These are phyloP conservation scores for Misopates orontium DNA, from an alignment of 257 asterid species.

Conservation along the genomic window DNA sequence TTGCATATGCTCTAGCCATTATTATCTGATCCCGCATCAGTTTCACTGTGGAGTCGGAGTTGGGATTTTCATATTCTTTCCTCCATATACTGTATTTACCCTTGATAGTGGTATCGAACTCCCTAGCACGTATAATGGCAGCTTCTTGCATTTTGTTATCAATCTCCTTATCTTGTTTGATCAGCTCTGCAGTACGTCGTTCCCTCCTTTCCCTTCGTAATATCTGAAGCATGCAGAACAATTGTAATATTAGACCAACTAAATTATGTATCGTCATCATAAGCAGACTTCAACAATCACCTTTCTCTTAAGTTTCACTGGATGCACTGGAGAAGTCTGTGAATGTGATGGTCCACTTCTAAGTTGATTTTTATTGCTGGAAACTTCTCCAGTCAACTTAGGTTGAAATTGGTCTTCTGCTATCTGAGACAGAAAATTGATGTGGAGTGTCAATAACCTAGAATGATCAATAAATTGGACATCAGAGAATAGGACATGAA, in stretches of 20 bases:
- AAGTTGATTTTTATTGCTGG: constrained; percentile 29
- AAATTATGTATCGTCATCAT: constrained; percentile 14
- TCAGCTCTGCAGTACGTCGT: constrained; percentile 61
- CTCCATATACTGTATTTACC: constrained; percentile 91
- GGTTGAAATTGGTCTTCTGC: constrained; percentile 38
- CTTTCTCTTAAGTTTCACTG: constrained; percentile 78
- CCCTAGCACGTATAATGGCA: constrained; percentile 76
- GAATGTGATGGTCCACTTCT: constrained; percentile 38
- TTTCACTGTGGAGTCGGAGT: constrained; percentile 79
- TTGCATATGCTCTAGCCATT: constrained; percentile 93
- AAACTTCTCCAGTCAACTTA: constrained; percentile 34
- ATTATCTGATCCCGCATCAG: constrained; percentile 93
- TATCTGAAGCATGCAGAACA: constrained; percentile 45
- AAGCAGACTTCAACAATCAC: constrained; percentile 39
- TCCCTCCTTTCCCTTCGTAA: constrained; percentile 76
- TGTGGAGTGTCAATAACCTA: constrained; percentile 27
- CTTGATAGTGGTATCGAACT: constrained; percentile 71
- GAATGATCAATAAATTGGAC: constrained; percentile 24
- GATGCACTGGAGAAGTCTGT: constrained; percentile 50
- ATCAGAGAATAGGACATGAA: constrained; percentile 25
- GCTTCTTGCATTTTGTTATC: constrained; percentile 76
- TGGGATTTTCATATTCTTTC: constrained; percentile 84
- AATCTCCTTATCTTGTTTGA: constrained; percentile 59
- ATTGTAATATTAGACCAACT: constrained; percentile 6
- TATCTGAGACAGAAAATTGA: constrained; percentile 43